A percentile compares a stretch with the other conserved stretches of the same genome.
These are phyloP conservation scores for Phylloporus arenicola DNA, from an alignment of 768 basidiomycete genomes.

Conservation along the genomic window DNA sequence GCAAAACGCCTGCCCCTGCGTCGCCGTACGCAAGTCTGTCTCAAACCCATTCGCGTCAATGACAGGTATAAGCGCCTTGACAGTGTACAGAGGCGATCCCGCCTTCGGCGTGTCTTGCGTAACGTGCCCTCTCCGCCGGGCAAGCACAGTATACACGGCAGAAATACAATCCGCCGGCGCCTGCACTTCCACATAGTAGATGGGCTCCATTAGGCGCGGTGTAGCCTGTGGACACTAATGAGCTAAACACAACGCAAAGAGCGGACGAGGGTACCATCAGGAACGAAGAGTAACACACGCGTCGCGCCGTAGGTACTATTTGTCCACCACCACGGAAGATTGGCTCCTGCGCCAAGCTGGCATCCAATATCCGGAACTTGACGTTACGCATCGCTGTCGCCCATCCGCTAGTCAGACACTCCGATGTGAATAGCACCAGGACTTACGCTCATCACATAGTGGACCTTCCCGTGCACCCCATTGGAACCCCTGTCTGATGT, in stretches of 20 bases:
- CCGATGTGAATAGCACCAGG: neutral
- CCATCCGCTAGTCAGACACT: neutral
- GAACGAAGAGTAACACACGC: constrained; percentile 99
- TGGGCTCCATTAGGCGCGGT: constrained; percentile 92
- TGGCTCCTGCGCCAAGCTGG: constrained; percentile 87
- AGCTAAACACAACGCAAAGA: constrained; percentile 5
- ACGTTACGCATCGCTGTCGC: constrained; percentile 91
- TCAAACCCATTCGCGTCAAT: constrained; percentile 99
- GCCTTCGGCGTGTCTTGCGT: constrained; percentile 98
- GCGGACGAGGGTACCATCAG: constrained; percentile 63
- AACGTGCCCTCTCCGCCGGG: constrained; percentile 98
- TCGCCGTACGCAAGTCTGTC: constrained; percentile 94
- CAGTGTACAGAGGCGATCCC: constrained; percentile 94
- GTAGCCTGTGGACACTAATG: constrained; percentile 61
- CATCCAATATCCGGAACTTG: constrained; percentile 94
- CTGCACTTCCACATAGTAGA: constrained; percentile 99
- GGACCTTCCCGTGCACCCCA: constrained; percentile 99
- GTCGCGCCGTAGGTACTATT: constrained; percentile 96
- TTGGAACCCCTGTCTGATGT: constrained; percentile 98
- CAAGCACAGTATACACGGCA: constrained; percentile 96
- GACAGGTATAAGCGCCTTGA: constrained; percentile 96
- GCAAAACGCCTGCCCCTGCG: constrained; percentile 99
- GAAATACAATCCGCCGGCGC: constrained; percentile 98
- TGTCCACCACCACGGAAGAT: constrained; percentile 98
- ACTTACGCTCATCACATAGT: constrained; percentile 96